A percentile compares a stretch with the other conserved stretches of the same genome.
Conservation (phyloP, 164 flowering plant genomes). For the Echeveria elegans region DNA sequence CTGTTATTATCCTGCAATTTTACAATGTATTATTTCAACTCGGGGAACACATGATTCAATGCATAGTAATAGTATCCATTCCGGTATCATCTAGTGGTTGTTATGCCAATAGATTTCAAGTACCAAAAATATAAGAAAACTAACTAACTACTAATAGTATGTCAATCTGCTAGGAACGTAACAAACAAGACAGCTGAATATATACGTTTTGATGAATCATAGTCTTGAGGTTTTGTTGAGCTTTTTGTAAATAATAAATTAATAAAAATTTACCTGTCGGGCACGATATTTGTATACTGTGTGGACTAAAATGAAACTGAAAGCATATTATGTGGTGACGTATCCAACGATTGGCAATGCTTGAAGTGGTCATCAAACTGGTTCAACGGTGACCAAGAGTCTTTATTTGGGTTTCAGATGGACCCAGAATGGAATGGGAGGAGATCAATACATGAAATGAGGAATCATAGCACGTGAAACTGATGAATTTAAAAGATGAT, state of each 20-base stretch:
- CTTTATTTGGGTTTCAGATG: background rate
- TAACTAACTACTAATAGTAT: background rate
- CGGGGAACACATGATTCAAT: slow-evolving; percentile 1
- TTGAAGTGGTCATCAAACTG: background rate
- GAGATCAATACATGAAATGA: background rate
- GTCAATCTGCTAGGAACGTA: background rate
- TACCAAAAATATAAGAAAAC: background rate
- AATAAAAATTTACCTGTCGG: background rate
- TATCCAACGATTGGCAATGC: background rate
- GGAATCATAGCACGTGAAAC: slow-evolving; percentile 3
- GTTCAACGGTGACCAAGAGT: background rate
- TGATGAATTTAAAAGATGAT: background rate
- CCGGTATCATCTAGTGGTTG: background rate
- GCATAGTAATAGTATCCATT: no score
- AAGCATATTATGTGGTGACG: background rate
- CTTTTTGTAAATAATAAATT: background rate
- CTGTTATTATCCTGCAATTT: no score
- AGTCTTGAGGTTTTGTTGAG: no score
- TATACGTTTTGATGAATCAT: background rate
- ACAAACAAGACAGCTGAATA: background rate
- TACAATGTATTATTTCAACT: background rate
- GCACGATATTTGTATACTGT: background rate
- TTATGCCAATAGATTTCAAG: background rate
- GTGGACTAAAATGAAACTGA: background rate
- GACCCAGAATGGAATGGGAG: background rate